Evolutionary conservation across 2,329 filamentous ascomycete genomes (phyloP).

Genomic region (Colletotrichum tofieldiae): DNA sequence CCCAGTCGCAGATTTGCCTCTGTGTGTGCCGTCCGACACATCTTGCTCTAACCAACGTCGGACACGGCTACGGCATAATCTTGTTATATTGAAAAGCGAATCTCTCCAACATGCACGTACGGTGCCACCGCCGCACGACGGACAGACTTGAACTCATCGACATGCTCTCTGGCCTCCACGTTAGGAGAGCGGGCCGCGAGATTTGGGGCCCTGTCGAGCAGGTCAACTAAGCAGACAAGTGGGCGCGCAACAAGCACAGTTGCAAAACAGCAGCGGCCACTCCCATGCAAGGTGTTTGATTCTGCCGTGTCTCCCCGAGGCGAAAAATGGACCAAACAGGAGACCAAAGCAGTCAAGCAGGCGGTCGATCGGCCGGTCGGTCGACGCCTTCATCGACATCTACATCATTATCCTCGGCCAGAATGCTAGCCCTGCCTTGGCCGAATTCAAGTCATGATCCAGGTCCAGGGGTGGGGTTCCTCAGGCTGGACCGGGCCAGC

Average conservation of each 20-base stretch:
- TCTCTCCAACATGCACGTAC: neutral
- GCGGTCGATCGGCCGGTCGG: conserved; percentile 25
- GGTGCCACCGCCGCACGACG: neutral
- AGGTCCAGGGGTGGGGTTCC: conserved; percentile 6
- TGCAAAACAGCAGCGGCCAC: conserved; percentile 4
- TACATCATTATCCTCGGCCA: conserved; percentile 30
- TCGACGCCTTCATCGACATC: conserved; percentile 22
- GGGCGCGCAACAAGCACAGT: neutral
- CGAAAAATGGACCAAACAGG: conserved; percentile 7
- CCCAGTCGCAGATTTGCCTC: conserved; percentile 3
- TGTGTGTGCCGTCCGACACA: conserved; percentile 12
- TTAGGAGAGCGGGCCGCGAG: neutral
- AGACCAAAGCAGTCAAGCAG: conserved; percentile 26
- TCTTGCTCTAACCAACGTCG: neutral
- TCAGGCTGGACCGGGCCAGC: neutral
- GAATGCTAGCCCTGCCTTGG: conserved; percentile 29
- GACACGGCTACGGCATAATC: neutral
- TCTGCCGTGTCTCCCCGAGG: conserved; percentile 16
- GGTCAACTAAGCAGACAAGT: neutral
- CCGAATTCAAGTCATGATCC: conserved; percentile 18
- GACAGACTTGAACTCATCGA: neutral
- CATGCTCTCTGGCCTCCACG: conserved; percentile 1
- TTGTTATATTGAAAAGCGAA: neutral
- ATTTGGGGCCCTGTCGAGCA: conserved; percentile 7
- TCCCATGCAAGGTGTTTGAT: conserved; percentile 20